Percentiles rank a stretch among this genome's conserved stretches.
phyloP scores from a whole-genome alignment of 2,329 filamentous ascomycete species.

The Alternaria sp. region DNA sequence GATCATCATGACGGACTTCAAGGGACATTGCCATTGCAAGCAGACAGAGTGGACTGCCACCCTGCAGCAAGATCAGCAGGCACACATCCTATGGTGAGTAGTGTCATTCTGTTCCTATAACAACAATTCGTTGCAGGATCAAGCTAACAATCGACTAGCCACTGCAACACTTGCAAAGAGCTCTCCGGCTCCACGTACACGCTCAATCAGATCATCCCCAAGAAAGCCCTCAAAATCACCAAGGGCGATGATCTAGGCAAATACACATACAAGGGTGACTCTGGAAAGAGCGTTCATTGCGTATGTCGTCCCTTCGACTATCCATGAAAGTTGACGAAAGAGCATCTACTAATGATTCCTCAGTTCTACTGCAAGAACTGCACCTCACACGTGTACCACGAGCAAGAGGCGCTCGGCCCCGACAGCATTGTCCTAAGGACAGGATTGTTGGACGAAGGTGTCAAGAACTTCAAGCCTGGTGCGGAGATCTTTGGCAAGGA shows the following conservation, averaged over 20 bases:
- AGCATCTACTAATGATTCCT: background rate
- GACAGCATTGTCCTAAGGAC: conserved; percentile 62
- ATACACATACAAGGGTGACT: conserved; percentile 65
- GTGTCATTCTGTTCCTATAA: background rate
- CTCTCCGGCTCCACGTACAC: conserved; percentile 60
- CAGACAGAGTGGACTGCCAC: conserved; percentile 60
- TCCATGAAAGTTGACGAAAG: too few species aligned
- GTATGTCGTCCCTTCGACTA: background rate
- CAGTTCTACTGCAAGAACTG: conserved; percentile 63
- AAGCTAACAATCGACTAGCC: conserved; percentile 45
- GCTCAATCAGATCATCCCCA: conserved; percentile 62
- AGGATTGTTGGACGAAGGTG: conserved; percentile 53
- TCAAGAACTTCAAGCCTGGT: conserved; percentile 56
- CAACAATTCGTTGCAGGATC: background rate
- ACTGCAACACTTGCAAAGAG: conserved; percentile 65
- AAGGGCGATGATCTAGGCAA: conserved; percentile 57
- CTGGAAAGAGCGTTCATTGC: conserved; percentile 62
- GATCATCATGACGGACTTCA: conserved; percentile 53
- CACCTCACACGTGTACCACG: conserved; percentile 63
- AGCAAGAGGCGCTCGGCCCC: conserved; percentile 58
- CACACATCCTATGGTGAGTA: conserved; percentile 56
- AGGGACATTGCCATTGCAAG: conserved; percentile 64
- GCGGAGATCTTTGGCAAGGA: conserved; percentile 65
- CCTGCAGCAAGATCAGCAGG: conserved; percentile 54
- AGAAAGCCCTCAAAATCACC: conserved; percentile 58